Evolutionary conservation across 148 eudicot genomes (phyloP).

Genomic region (Beta vulgaris): DNA sequence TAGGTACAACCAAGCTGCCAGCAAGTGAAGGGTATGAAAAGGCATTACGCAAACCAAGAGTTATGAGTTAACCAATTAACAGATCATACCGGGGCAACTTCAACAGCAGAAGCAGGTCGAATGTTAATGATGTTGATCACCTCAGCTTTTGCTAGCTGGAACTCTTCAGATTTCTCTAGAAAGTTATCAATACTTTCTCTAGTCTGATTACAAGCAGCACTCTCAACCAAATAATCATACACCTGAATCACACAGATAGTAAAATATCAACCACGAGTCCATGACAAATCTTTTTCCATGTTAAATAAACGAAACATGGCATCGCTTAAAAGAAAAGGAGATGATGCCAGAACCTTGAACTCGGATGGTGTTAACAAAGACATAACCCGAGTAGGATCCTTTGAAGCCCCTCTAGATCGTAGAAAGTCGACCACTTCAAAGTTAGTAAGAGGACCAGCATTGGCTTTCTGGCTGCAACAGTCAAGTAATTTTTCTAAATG

Average conservation of each 20-base stretch:
- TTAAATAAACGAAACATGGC: background rate
- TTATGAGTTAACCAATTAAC: background rate
- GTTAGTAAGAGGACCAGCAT: constrained; percentile 46
- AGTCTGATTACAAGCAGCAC: constrained; percentile 58
- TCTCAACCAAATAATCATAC: constrained; percentile 71
- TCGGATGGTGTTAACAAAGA: constrained; percentile 47
- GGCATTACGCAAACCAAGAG: background rate
- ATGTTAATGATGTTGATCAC: constrained; percentile 62
- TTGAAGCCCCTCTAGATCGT: constrained; percentile 37
- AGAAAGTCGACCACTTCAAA: constrained; percentile 43
- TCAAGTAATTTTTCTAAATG: background rate
- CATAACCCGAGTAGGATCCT: constrained; percentile 40
- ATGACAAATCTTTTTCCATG: too few relatives aligned
- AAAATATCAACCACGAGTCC: background rate
- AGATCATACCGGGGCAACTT: constrained; percentile 53
- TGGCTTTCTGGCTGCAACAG: constrained; percentile 34
- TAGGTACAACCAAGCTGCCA: too few relatives aligned
- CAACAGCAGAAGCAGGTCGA: constrained; percentile 51
- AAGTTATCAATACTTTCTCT: constrained; percentile 48
- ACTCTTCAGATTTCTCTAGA: constrained; percentile 43
- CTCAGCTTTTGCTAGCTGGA: constrained; percentile 62
- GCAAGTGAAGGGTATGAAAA: background rate
- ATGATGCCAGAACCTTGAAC: background rate
- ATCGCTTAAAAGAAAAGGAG: background rate
- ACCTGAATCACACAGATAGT: constrained; percentile 44